A percentile compares a stretch with the other conserved stretches of the same genome.
Evolutionary conservation across 2,329 filamentous ascomycete species (phyloP).

Genomic region (Trichoderma hamatum): DNA sequence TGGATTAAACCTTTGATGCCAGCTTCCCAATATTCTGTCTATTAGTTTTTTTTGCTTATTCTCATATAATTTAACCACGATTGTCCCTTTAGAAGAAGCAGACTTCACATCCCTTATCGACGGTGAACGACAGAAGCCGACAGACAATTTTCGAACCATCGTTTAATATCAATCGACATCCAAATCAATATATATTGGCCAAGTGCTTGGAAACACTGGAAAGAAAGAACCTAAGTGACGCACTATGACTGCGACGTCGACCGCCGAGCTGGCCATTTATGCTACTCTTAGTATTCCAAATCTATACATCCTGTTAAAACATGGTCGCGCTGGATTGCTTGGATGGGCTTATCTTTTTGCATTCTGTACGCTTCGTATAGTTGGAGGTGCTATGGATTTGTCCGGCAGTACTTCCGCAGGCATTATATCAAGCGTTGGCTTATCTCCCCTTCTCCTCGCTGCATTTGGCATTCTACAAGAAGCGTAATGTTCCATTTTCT

Average conservation of each 20-base stretch:
- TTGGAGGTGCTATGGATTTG: slow-evolving; percentile 29
- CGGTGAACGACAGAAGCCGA: neutral
- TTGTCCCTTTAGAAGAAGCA: neutral
- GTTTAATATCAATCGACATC: neutral
- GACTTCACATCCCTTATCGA: neutral
- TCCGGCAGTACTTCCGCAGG: slow-evolving; percentile 36
- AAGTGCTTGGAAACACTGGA: neutral
- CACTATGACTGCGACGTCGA: slow-evolving; percentile 31
- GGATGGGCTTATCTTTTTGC: neutral
- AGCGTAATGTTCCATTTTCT: slow-evolving; percentile 27
- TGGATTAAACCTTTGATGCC: neutral
- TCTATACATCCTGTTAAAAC: neutral
- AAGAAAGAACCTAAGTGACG: neutral
- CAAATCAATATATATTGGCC: neutral
- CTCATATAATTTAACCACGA: too few species aligned
- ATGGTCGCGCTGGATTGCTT: neutral
- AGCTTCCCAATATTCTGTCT: neutral
- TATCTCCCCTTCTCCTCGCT: slow-evolving; percentile 43
- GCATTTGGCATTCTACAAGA: slow-evolving; percentile 42
- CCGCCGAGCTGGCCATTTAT: slow-evolving; percentile 31
- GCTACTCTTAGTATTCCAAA: neutral
- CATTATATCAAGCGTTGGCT: slow-evolving; percentile 43
- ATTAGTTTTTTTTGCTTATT: neutral
- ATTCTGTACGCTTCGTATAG: neutral
- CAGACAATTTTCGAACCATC: neutral